Evolutionary conservation across 352 stramenopile species (phyloP).

Genomic region (Globisporangium viniferum): DNA sequence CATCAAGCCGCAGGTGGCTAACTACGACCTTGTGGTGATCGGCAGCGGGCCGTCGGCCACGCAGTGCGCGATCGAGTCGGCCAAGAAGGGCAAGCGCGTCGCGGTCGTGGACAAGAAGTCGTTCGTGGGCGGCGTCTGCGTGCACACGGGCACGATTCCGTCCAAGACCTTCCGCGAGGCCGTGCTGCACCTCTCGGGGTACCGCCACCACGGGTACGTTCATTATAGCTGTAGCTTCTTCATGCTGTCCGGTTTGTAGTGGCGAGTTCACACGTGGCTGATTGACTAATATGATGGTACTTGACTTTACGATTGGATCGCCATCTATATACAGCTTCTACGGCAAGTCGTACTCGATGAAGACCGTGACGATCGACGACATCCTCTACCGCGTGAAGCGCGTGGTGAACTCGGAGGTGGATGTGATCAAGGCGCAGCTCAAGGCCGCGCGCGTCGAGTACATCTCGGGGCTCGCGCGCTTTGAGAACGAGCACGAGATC

Average conservation of each 20-base stretch:
- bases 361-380: conserved; percentile 81
- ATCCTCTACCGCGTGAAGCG: conserved; percentile 80
- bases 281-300: background rate
- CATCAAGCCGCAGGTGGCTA: conserved; percentile 39
- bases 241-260: background rate
- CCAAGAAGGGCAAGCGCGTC: conserved; percentile 76
- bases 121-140: conserved; percentile 69
- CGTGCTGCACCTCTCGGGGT: conserved; percentile 88
- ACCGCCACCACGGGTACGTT: conserved; percentile 73
- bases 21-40: conserved; percentile 87
- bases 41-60: conserved; percentile 81
- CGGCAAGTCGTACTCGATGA: conserved; percentile 82
- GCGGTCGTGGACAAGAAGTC: conserved; percentile 73
- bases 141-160: conserved; percentile 84
- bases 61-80: conserved; percentile 85
- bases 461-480: conserved; percentile 67
- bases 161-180: conserved; percentile 91
- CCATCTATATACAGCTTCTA: conserved; percentile 48
- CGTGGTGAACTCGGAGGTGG: conserved; percentile 71
- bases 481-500: conserved; percentile 75
- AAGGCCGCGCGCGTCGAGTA: conserved; percentile 73
- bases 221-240: background rate
- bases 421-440: conserved; percentile 81
- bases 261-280: background rate
- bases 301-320: background rate